phyloP scores from a whole-genome alignment of 108 stramenopile genomes.

The Nitzschia sp. region DNA sequence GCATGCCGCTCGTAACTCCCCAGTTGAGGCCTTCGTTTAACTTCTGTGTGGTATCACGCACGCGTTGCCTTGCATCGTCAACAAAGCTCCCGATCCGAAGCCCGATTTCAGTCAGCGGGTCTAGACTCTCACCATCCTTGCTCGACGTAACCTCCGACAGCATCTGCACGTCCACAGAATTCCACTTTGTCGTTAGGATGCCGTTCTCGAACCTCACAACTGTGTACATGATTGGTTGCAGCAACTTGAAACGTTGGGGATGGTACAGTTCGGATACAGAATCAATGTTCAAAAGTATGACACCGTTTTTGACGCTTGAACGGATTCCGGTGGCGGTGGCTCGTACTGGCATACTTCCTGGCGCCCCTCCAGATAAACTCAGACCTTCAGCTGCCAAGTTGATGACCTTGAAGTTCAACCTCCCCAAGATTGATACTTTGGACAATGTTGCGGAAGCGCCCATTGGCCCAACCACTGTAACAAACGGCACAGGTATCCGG shows the following conservation, averaged over 20 bases:
- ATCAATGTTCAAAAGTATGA: slow-evolving; percentile 7
- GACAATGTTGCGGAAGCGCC: not conserved
- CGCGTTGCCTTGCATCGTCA: not conserved
- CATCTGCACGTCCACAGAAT: slow-evolving; percentile 1
- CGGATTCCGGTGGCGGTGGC: slow-evolving; percentile 1
- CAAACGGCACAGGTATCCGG: not conserved
- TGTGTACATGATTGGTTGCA: slow-evolving; percentile 1
- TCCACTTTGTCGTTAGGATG: slow-evolving; percentile 2
- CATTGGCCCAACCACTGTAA: not conserved
- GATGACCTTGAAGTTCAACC: not conserved
- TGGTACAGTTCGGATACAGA: not conserved
- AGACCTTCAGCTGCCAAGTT: not conserved
- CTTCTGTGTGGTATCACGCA: not conserved
- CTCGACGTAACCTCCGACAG: no score
- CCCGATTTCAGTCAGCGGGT: not conserved
- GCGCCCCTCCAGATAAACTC: not conserved
- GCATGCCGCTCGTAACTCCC: not conserved
- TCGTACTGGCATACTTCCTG: not conserved
- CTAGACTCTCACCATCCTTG: not conserved
- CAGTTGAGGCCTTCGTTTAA: not conserved
- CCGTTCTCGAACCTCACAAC: slow-evolving; percentile 1
- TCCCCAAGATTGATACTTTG: not conserved
- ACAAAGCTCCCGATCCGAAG: not conserved
- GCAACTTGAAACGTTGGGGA: not conserved
- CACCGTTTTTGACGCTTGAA: not conserved